Evolutionary conservation across 441 rosid genomes (phyloP).

Genomic region (Metrosideros polymorpha): DNA sequence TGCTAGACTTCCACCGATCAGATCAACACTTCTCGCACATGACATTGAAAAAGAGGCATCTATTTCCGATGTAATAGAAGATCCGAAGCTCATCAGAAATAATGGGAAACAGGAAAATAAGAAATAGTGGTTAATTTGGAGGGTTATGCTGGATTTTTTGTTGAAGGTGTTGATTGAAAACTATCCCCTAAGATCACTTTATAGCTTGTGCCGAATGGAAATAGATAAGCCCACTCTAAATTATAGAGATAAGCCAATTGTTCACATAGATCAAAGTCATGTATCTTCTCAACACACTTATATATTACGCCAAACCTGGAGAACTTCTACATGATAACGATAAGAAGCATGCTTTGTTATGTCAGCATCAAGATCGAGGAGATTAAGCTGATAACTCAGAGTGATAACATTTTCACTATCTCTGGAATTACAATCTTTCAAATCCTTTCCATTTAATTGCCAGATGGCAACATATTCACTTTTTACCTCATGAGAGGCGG

Average conservation of each 20-base stretch:
- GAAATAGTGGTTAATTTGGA: neutral
- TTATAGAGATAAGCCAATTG: neutral
- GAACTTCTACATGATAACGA: neutral
- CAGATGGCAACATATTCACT: neutral
- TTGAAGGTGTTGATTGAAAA: neutral
- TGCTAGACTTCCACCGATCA: neutral
- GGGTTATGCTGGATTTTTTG: neutral
- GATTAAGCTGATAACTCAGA: neutral
- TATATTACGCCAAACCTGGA: neutral
- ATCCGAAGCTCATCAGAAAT: neutral
- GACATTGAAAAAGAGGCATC: neutral
- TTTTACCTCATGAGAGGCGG: constrained; percentile 51
- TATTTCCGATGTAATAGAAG: neutral
- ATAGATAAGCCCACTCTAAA: neutral
- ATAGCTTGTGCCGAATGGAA: neutral
- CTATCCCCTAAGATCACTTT: neutral
- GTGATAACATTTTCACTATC: neutral
- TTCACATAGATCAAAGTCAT: neutral
- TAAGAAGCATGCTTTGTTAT: neutral
- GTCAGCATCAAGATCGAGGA: neutral
- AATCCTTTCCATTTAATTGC: neutral
- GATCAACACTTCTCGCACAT: neutral
- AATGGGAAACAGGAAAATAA: neutral
- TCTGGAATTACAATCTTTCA: neutral
- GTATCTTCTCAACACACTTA: neutral